Conservation (phyloP, 192 early-diverging fungal genomes). For the Phlyctochytrium planicorne region DNA sequence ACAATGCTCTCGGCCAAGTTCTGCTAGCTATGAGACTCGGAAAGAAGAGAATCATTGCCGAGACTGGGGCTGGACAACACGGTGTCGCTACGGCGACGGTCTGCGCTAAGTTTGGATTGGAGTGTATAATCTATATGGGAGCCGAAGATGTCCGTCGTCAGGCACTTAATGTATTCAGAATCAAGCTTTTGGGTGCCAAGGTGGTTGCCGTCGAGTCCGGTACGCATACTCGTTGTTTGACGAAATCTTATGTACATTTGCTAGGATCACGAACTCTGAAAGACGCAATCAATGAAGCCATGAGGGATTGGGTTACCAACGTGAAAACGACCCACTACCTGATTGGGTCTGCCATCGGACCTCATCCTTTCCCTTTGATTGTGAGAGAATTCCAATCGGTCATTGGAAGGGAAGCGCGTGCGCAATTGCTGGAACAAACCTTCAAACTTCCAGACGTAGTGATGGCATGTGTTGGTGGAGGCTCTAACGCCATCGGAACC, state of each 20-base stretch:
- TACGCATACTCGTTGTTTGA: neutral
- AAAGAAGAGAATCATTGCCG: conserved; percentile 96
- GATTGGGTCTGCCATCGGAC: conserved; percentile 95
- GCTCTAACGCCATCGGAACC: conserved; percentile 96
- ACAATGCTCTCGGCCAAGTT: conserved; percentile 95
- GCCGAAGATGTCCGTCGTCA: conserved; percentile 92
- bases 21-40: conserved; percentile 92
- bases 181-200: conserved; percentile 87
- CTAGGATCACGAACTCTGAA: conserved; percentile 83
- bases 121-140: conserved; percentile 98
- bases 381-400: conserved; percentile 98
- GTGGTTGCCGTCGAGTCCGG: conserved; percentile 75
- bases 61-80: conserved; percentile 98
- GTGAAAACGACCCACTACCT: conserved; percentile 91
- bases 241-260: conserved; percentile 2
- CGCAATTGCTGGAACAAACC: conserved; percentile 77
- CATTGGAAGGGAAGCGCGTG: conserved; percentile 87
- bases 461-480: conserved; percentile 97
- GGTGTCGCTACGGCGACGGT: conserved; percentile 97
- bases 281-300: conserved; percentile 98
- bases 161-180: conserved; percentile 95
- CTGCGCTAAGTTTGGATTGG: conserved; percentile 96
- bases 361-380: conserved; percentile 95
- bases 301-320: conserved; percentile 99
- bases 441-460: conserved; percentile 88